Conservation (phyloP, 139 green algal genomes). For the Coelastrella sp. region DNA sequence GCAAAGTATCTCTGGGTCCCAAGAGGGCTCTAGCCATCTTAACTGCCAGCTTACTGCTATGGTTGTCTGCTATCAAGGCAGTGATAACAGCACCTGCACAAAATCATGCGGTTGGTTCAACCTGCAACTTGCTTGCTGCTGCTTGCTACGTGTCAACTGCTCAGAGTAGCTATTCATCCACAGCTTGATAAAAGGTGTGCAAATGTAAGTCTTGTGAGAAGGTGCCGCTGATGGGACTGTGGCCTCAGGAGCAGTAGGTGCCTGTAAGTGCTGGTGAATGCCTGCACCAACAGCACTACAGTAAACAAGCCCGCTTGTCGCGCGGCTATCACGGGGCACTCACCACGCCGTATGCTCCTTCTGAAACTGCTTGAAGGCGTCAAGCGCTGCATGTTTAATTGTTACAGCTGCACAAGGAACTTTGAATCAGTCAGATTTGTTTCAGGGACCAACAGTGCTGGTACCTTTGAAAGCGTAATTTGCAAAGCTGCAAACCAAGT, state of each 20-base stretch:
- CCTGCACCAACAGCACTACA: too few relatives aligned
- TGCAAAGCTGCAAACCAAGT: neutral
- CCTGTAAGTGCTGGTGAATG: too few relatives aligned
- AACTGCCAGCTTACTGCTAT: slow-evolving; percentile 33
- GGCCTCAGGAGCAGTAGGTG: too few relatives aligned
- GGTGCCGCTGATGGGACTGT: too few relatives aligned
- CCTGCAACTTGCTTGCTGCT: neutral
- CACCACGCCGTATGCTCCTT: neutral
- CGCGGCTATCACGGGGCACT: neutral
- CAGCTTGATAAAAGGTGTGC: too few relatives aligned
- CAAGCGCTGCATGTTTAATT: neutral
- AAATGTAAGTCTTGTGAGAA: too few relatives aligned
- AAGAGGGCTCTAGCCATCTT: slow-evolving; percentile 37
- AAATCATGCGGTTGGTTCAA: neutral
- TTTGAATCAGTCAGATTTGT: neutral
- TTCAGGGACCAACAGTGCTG: neutral
- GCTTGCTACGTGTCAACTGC: neutral
- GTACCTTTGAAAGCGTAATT: neutral
- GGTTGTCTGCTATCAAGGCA: slow-evolving; percentile 39
- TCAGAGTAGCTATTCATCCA: too few relatives aligned
- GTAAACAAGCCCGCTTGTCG: too few relatives aligned
- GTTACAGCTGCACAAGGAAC: too few relatives aligned
- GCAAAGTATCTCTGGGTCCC: slow-evolving; percentile 31
- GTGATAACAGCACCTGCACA: slow-evolving; percentile 1
- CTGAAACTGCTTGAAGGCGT: neutral